These are phyloP conservation scores for Phialophora expanda DNA, from an alignment of 2,329 filamentous ascomycete genomes.

Conservation along the genomic window DNA sequence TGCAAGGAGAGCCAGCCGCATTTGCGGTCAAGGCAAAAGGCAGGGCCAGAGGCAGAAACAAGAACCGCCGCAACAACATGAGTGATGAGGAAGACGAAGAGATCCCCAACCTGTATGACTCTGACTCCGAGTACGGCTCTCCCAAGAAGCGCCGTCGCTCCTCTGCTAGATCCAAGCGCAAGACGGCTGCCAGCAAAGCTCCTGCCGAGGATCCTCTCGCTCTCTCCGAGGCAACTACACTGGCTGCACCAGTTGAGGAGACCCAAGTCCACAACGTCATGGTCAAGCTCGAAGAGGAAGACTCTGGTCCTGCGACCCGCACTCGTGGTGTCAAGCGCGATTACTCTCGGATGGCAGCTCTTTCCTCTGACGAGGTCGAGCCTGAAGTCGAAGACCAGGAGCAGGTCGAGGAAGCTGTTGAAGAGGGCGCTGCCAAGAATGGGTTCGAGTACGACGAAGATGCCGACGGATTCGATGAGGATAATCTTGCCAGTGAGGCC, in stretches of 20 bases:
- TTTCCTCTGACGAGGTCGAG: constrained; percentile 10
- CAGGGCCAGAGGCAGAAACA: constrained; percentile 15
- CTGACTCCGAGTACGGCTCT: constrained; percentile 21
- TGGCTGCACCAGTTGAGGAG: neutral
- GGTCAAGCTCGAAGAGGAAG: constrained; percentile 63
- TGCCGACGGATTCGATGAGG: neutral
- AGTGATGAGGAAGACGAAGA: constrained; percentile 33
- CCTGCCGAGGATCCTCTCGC: neutral
- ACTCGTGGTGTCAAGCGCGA: constrained; percentile 34
- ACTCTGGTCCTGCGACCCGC: constrained; percentile 23
- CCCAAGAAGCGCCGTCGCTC: constrained; percentile 19
- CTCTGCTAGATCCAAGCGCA: constrained; percentile 18
- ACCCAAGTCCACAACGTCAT: constrained; percentile 54
- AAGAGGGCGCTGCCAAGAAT: constrained; percentile 4
- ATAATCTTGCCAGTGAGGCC: constrained; percentile 2
- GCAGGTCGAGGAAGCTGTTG: constrained; percentile 4
- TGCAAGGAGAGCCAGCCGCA: neutral
- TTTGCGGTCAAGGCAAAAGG: constrained; percentile 4
- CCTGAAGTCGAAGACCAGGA: constrained; percentile 14
- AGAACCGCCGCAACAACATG: constrained; percentile 14
- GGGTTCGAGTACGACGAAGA: constrained; percentile 3
- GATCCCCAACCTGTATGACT: constrained; percentile 29
- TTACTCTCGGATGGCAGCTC: constrained; percentile 22
- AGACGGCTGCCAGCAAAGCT: neutral
- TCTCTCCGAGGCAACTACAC: neutral